Evolutionary conservation across 1,284 basidiomycete species (phyloP), one percentile per base, ranked within the genome.

Genomic region (Tausonia pullulans): DNA sequence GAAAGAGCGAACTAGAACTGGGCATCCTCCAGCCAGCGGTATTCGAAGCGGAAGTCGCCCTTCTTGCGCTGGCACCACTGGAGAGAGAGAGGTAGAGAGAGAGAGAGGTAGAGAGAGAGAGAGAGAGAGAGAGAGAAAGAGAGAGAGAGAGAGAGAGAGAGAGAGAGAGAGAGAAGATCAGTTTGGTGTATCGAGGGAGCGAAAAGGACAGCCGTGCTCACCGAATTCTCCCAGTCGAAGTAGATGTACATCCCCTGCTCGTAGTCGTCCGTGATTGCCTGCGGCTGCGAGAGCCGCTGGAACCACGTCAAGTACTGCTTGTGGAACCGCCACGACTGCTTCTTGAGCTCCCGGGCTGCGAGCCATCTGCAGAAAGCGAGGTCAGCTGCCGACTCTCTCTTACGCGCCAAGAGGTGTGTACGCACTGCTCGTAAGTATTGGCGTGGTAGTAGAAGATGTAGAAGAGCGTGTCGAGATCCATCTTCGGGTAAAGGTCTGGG

Each of bases 291-390:
- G 73, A 97, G 92, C 62, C 96, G 84, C 77, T 98, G 96, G 84
- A 99, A 99, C 96, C 96, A 99, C 50, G 96, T 99, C 68, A 98
- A 79, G 76, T 98, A 99, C 78, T 98, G 98, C 70, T 97, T 91
- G 77, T 98, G 96, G 82, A 98, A 99, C 63, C 96, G 86, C 96
- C 96, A 99, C 64, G 90, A 94, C 76, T 98, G 95, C 67, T 90
- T 85, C 79, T 98, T 98, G 68, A 99, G 80, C 78, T 98, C 96
- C 74, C 91, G 91, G 6, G 96, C 96, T 1, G 96, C 95, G 60
- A 98, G 84, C 78, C 88, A 97, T 77, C 90, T 94, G 69, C 10
- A 50, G 39, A 57, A 58, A 65, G 54, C 7, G 45, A 46, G 39
- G 7, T 45, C 41, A 52, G 51, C 27, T n/a, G 41, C 14, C 49